Conservation (phyloP, 1,139 yeast species). For the Ogataea hybrid region DNA sequence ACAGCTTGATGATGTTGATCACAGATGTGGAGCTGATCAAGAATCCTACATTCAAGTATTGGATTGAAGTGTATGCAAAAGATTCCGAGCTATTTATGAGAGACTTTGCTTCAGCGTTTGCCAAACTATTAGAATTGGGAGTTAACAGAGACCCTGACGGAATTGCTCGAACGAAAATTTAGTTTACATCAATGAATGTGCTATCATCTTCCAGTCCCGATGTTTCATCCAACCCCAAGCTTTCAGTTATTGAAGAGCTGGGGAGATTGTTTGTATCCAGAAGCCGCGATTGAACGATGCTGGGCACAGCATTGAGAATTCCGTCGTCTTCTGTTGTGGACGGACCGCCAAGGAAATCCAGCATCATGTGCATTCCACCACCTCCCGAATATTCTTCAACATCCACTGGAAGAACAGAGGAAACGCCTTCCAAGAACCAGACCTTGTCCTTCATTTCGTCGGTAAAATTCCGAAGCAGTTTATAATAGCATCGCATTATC, state of each 20-base stretch:
- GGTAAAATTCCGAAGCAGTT: slow-evolving; percentile 74
- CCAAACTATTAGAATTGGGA: slow-evolving; percentile 72
- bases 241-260: slow-evolving; percentile 40
- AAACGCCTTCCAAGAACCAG: slow-evolving; percentile 93
- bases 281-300: slow-evolving; percentile 38
- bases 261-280: slow-evolving; percentile 56
- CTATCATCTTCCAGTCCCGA: slow-evolving; percentile 24
- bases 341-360: slow-evolving; percentile 80
- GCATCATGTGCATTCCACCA: slow-evolving; percentile 90
- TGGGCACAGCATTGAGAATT: slow-evolving; percentile 44
- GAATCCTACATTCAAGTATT: slow-evolving; percentile 61
- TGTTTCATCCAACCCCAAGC: slow-evolving; percentile 27
- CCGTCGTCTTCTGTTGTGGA: slow-evolving; percentile 44
- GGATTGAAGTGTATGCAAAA: slow-evolving; percentile 69
- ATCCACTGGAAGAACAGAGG: slow-evolving; percentile 79
- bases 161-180: slow-evolving; percentile 29
- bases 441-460: slow-evolving; percentile 85
- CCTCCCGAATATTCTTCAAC: slow-evolving; percentile 85
- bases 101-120: slow-evolving; percentile 70
- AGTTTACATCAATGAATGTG: slow-evolving; percentile 23
- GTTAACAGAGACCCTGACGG: slow-evolving; percentile 39
- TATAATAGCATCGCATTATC: slow-evolving; percentile 85
- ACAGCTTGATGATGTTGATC: slow-evolving; percentile 78
- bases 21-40: slow-evolving; percentile 74
- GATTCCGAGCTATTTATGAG: slow-evolving; percentile 68